Conservation (phyloP, 2,329 filamentous ascomycete genomes). For the Phaeoacremonium minimum region DNA sequence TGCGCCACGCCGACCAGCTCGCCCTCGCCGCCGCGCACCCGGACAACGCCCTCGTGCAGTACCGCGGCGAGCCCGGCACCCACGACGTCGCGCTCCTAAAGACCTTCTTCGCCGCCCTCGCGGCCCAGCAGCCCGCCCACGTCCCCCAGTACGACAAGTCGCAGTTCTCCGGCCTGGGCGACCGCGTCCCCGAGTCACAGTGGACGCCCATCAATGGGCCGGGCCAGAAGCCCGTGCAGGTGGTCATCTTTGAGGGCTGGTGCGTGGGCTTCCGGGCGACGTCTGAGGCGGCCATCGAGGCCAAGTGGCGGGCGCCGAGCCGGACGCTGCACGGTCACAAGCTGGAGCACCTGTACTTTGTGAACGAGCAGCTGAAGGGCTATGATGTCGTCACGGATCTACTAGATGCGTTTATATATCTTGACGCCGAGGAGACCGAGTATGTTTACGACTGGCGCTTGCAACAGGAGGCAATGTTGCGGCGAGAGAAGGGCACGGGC, state of each 20-base stretch:
- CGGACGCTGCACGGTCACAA: slow-evolving; percentile 43
- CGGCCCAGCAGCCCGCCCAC: slow-evolving; percentile 44
- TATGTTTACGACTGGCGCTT: slow-evolving; percentile 83
- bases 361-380: slow-evolving; percentile 41
- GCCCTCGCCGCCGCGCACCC: slow-evolving; percentile 61
- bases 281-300: slow-evolving; percentile 40
- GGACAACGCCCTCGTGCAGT: slow-evolving; percentile 71
- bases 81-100: slow-evolving; percentile 69
- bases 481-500: slow-evolving; percentile 61
- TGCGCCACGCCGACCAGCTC: slow-evolving; percentile 65
- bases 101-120: slow-evolving; percentile 56
- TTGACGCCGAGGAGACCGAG: slow-evolving; percentile 65
- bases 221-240: slow-evolving; percentile 44
- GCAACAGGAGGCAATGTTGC: slow-evolving; percentile 72
- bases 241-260: slow-evolving; percentile 88
- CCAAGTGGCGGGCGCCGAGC: slow-evolving; percentile 46
- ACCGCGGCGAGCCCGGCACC: slow-evolving; percentile 77
- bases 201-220: slow-evolving; percentile 58
- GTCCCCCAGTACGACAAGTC: slow-evolving; percentile 84
- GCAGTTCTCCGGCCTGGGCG: slow-evolving; percentile 69
- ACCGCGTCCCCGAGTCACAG: slow-evolving; percentile 57
- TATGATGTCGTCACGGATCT: slow-evolving; percentile 46
- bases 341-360: slow-evolving; percentile 42
- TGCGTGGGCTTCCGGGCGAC: slow-evolving; percentile 78
- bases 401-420: slow-evolving; percentile 52